Evolutionary conservation across 257 asterid genomes (phyloP).

Genomic region (Hygrophila difformis): DNA sequence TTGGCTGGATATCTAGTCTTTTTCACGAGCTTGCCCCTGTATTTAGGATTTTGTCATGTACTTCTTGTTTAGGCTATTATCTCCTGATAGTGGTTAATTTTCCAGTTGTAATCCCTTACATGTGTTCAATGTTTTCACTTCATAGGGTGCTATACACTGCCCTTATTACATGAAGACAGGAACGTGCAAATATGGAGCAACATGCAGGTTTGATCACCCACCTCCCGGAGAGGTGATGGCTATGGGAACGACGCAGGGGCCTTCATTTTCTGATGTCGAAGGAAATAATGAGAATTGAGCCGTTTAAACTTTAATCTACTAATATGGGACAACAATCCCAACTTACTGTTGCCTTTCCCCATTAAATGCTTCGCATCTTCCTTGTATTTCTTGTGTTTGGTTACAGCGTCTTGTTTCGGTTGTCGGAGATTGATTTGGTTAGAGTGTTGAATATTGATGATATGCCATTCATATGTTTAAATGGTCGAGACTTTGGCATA

Average conservation of each 20-base stretch:
- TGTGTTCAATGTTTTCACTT: too few species aligned
- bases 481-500: background rate
- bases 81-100: too few species aligned
- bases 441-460: background rate
- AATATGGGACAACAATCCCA: constrained; percentile 1
- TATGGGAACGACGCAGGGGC: constrained; percentile 22
- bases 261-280: constrained; percentile 1
- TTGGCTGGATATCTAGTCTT: too few species aligned
- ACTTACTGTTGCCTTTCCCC: background rate
- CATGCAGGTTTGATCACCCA: constrained; percentile 91
- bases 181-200: constrained; percentile 79
- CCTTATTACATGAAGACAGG: constrained; percentile 97
- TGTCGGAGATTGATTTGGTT: constrained; percentile 8
- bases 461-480: constrained; percentile 11
- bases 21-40: too few species aligned
- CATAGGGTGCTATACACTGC: constrained; percentile 83
- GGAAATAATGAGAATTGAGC: constrained; percentile 19
- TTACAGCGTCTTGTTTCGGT: constrained; percentile 5
- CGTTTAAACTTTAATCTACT: constrained; percentile 13
- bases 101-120: too few species aligned
- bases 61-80: too few species aligned
- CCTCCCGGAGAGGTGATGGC: constrained; percentile 93
- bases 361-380: constrained; percentile 1
- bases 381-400: background rate
- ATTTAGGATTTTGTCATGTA: too few species aligned